Evolutionary conservation across 2,329 filamentous ascomycete genomes (phyloP).

Genomic region (Penicillium sp.): DNA sequence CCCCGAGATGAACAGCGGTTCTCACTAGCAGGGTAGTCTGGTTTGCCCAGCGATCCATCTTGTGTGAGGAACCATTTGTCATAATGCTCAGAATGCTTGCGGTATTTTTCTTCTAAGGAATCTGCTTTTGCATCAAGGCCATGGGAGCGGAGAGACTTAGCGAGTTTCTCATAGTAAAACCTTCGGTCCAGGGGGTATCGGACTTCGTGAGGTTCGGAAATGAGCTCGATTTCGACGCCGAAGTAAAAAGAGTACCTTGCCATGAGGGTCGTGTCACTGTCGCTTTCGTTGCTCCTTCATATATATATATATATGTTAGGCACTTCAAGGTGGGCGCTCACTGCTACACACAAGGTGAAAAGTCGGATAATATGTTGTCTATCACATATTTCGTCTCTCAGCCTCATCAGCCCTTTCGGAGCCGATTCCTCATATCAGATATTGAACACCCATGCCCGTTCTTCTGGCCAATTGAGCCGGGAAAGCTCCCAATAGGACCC

Average conservation of each 20-base stretch:
- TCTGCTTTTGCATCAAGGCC: background rate
- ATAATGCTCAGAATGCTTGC: background rate
- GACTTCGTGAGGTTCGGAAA: background rate
- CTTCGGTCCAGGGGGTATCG: background rate
- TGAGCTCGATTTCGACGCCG: background rate
- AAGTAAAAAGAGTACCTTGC: background rate
- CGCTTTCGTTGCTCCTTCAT: background rate
- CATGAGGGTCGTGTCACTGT: background rate
- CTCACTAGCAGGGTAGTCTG: background rate
- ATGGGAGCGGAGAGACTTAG: background rate
- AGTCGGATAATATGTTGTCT: background rate
- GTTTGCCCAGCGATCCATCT: background rate
- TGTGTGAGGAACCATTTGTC: background rate
- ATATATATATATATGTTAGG: background rate
- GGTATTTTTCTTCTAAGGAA: background rate
- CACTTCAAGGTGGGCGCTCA: background rate
- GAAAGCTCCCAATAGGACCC: background rate
- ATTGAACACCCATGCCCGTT: background rate
- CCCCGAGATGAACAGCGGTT: background rate
- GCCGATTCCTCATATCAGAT: background rate
- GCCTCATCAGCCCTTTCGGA: background rate
- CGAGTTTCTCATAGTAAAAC: background rate
- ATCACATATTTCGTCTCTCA: background rate
- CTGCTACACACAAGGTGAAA: background rate
- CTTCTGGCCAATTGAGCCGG: background rate